Conservation (phyloP, 2,329 filamentous ascomycete genomes). For the Talaromyces sp. region DNA sequence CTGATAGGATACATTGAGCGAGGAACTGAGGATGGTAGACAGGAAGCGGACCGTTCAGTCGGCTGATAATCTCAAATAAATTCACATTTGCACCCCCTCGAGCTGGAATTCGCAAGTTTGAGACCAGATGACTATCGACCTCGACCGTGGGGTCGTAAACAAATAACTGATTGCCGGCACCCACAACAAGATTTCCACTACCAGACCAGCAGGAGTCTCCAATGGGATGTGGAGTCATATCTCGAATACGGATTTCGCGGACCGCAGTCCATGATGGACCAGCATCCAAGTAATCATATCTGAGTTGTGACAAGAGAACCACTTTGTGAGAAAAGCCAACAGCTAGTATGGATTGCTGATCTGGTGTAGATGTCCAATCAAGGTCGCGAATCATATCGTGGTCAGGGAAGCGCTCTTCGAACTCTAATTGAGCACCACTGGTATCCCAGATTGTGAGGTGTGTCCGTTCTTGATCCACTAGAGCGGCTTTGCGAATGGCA, state of each 20-base stretch:
- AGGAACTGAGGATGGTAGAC: constrained; percentile 91
- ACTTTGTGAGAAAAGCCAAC: constrained; percentile 90
- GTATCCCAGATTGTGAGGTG: constrained; percentile 90
- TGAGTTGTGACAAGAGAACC: constrained; percentile 76
- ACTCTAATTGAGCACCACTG: constrained; percentile 74
- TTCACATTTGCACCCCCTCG: constrained; percentile 55
- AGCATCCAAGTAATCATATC: constrained; percentile 86
- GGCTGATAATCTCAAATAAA: constrained; percentile 75
- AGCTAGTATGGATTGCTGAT: constrained; percentile 81
- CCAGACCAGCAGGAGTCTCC: constrained; percentile 90
- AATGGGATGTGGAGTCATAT: constrained; percentile 83
- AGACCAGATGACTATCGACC: constrained; percentile 57
- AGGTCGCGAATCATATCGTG: constrained; percentile 78
- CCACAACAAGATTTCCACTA: constrained; percentile 79
- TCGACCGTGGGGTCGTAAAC: constrained; percentile 75
- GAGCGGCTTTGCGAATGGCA: constrained; percentile 78
- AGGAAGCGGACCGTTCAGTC: constrained; percentile 81
- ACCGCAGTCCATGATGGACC: constrained; percentile 87
- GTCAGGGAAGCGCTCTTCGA: constrained; percentile 68
- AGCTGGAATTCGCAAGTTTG: constrained; percentile 51
- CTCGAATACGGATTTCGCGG: constrained; percentile 73
- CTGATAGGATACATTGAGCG: constrained; percentile 78
- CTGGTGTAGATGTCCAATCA: constrained; percentile 90
- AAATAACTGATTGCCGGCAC: constrained; percentile 87
- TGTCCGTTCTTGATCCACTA: constrained; percentile 71